Conservation (phyloP, 2,329 filamentous ascomycete genomes). For the Phoma sp. region DNA sequence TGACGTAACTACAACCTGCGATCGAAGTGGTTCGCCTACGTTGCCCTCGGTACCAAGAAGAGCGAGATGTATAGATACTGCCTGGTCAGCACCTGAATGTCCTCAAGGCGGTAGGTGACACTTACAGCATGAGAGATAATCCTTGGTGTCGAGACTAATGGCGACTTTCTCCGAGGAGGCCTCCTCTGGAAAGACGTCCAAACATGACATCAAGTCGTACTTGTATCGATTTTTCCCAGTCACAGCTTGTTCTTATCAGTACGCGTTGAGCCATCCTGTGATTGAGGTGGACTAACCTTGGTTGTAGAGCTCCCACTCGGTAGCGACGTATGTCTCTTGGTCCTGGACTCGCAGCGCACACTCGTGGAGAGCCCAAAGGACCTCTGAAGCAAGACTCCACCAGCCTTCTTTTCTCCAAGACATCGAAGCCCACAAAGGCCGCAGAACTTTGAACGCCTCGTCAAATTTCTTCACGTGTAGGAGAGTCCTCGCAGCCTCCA, state of each 20-base stretch:
- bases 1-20: slow-evolving; percentile 63
- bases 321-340: slow-evolving; percentile 57
- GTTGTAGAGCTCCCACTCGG: slow-evolving; percentile 64
- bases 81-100: slow-evolving; percentile 21
- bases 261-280: too few species aligned
- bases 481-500: slow-evolving; percentile 64
- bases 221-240: slow-evolving; percentile 43
- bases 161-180: slow-evolving; percentile 52
- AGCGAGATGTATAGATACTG: slow-evolving; percentile 60
- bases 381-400: slow-evolving; percentile 63
- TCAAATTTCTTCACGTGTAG: slow-evolving; percentile 58
- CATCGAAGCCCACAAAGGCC: slow-evolving; percentile 62
- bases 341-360: slow-evolving; percentile 58
- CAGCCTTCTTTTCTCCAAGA: slow-evolving; percentile 68
- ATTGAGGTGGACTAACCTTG: slow-evolving; percentile 30
- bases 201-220: slow-evolving; percentile 57
- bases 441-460: slow-evolving; percentile 60
- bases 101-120: slow-evolving; percentile 32
- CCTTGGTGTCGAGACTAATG: slow-evolving; percentile 57
- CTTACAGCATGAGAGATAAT: slow-evolving; percentile 60
- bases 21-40: slow-evolving; percentile 65
- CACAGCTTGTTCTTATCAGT: slow-evolving; percentile 38
- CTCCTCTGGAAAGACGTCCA: slow-evolving; percentile 48
- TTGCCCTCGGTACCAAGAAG: slow-evolving; percentile 64
- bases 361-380: slow-evolving; percentile 62